Conservation (phyloP, 306 rosid species). For the Rosa rugosa region DNA sequence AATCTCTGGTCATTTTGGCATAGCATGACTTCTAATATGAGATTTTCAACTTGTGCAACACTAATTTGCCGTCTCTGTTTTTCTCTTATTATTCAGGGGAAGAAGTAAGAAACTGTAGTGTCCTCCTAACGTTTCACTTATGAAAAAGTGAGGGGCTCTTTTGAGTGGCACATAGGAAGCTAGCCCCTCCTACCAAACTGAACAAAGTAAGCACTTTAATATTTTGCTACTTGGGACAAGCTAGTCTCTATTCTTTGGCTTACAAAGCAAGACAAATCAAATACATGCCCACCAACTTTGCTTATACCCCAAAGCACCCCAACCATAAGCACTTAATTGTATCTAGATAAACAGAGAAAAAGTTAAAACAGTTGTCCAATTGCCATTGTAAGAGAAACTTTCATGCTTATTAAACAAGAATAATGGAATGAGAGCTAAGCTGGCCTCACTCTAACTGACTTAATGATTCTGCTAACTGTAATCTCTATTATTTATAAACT, state of each 20-base stretch:
- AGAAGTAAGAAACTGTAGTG: constrained; percentile 51
- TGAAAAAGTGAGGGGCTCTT: constrained; percentile 42
- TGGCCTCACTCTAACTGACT: constrained; percentile 75
- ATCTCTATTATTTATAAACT: constrained; percentile 40
- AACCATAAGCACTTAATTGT: constrained; percentile 61
- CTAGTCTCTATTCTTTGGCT: constrained; percentile 46
- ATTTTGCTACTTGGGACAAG: constrained; percentile 30
- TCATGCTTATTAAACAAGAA: constrained; percentile 89
- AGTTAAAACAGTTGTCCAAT: background rate
- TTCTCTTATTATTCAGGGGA: constrained; percentile 26
- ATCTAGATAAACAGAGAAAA: constrained; percentile 14
- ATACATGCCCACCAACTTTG: constrained; percentile 79
- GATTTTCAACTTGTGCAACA: background rate
- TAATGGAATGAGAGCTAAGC: constrained; percentile 49
- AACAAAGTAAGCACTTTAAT: constrained; percentile 25
- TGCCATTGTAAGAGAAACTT: constrained; percentile 35
- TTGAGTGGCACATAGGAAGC: constrained; percentile 30
- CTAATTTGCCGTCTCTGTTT: constrained; percentile 10
- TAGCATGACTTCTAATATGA: background rate
- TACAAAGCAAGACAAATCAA: constrained; percentile 77
- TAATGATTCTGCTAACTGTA: constrained; percentile 45
- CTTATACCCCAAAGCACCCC: constrained; percentile 95
- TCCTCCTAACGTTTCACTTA: constrained; percentile 66
- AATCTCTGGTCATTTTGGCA: background rate
- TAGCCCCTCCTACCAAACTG: constrained; percentile 52